Conservation (phyloP, 805 yeast genomes). For the Yarrowia hollandica region DNA sequence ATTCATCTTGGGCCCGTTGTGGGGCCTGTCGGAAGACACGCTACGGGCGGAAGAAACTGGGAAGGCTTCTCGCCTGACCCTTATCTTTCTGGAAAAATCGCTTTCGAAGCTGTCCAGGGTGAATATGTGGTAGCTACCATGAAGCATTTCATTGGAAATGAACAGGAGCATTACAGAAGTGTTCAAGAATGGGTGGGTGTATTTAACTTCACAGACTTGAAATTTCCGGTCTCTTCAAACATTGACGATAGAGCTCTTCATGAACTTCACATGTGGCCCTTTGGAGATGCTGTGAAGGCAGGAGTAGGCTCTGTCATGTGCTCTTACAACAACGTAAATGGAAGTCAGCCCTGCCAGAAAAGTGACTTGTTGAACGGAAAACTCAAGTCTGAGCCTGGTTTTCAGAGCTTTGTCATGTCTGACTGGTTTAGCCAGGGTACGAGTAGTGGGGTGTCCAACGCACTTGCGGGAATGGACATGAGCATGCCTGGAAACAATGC, state of each 20-base stretch:
- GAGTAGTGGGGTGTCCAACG: conserved; percentile 58
- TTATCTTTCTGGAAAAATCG: conserved; percentile 56
- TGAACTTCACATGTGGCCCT: conserved; percentile 65
- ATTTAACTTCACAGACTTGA: conserved; percentile 34
- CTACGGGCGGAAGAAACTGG: conserved; percentile 66
- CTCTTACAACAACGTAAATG: conserved; percentile 57
- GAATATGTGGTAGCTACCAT: conserved; percentile 60
- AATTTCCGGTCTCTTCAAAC: conserved; percentile 52
- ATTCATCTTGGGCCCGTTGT: conserved; percentile 57
- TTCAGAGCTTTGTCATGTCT: conserved; percentile 65
- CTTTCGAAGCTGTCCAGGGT: conserved; percentile 54
- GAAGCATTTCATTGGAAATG: conserved; percentile 59
- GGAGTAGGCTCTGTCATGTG: conserved; percentile 66
- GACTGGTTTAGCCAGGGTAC: conserved; percentile 65
- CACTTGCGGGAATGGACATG: conserved; percentile 63
- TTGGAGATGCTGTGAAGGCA: conserved; percentile 60
- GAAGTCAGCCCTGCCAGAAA: conserved; percentile 60
- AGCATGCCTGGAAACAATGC: conserved; percentile 56
- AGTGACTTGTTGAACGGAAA: conserved; percentile 55
- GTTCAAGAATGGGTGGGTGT: conserved; percentile 50
- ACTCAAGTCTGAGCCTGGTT: conserved; percentile 61
- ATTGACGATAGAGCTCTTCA: conserved; percentile 63
- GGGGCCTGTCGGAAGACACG: conserved; percentile 63
- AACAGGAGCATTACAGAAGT: conserved; percentile 61
- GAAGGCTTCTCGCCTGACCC: conserved; percentile 65